These are phyloP conservation scores for Hyphodiscus hymeniophilus DNA, from an alignment of 495 filamentous ascomycete genomes.

Conservation along the genomic window DNA sequence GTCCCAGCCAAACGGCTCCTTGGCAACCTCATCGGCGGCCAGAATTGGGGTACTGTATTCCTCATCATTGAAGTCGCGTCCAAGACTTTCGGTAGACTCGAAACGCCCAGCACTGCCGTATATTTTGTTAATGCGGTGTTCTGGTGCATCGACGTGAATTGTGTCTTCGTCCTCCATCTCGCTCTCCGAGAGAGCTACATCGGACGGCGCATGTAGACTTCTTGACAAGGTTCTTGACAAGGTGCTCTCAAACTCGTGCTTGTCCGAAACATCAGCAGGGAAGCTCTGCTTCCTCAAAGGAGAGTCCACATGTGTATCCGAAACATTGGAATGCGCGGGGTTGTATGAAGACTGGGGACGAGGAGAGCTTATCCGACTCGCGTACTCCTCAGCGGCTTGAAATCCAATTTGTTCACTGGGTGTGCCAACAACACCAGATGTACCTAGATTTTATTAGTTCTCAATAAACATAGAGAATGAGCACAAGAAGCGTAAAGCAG, in stretches of 20 bases:
- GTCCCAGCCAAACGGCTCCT: conserved; percentile 49
- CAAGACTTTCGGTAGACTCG: conserved; percentile 21
- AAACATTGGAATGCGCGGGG: conserved; percentile 30
- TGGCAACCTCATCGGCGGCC: conserved; percentile 84
- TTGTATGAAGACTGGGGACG: conserved; percentile 37
- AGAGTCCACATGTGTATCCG: conserved; percentile 46
- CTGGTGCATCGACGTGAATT: conserved; percentile 73
- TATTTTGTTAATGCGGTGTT: conserved; percentile 51
- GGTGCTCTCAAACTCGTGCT: conserved; percentile 21
- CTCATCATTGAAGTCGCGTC: conserved; percentile 39
- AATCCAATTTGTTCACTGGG: conserved; percentile 75
- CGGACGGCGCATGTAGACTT: conserved; percentile 19
- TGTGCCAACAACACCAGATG: conserved; percentile 48
- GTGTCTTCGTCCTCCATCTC: conserved; percentile 49
- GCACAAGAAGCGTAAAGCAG: conserved; percentile 24
- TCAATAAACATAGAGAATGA: conserved; percentile 1
- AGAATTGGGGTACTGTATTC: conserved; percentile 69
- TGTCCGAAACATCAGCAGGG: conserved; percentile 28
- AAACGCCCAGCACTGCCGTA: conserved; percentile 38
- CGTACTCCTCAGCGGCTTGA: conserved; percentile 70
- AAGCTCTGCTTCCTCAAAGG: conserved; percentile 26
- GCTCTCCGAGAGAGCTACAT: conserved; percentile 29
- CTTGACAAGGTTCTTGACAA: conserved; percentile 21
- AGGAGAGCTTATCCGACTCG: conserved; percentile 60
- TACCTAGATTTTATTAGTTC: conserved; percentile 32